These are phyloP conservation scores for Leucocoprinus birnbaumii DNA, from an alignment of 768 basidiomycete species.

Conservation along the genomic window DNA sequence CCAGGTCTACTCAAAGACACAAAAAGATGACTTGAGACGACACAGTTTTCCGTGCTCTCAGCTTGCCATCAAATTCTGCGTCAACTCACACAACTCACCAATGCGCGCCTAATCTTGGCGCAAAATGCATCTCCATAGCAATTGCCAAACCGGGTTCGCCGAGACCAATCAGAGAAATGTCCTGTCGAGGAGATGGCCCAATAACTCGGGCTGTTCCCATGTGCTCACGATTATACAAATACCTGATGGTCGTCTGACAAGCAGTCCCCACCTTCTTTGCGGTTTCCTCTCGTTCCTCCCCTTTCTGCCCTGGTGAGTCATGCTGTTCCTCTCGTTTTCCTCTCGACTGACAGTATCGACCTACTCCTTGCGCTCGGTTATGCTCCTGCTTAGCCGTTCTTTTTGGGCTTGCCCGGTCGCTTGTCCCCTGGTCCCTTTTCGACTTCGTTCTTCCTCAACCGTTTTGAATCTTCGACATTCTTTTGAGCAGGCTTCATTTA, in stretches of 20 bases:
- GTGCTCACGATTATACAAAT: slow-evolving; percentile 29
- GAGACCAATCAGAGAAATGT: slow-evolving; percentile 6
- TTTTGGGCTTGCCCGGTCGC: slow-evolving; percentile 75
- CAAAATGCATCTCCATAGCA: slow-evolving; percentile 8
- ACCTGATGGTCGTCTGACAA: slow-evolving; percentile 27
- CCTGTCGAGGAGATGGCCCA: slow-evolving; percentile 13
- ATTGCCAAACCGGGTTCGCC: slow-evolving; percentile 8
- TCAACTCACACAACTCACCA: too few relatives aligned
- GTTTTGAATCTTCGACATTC: slow-evolving; percentile 30
- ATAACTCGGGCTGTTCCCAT: slow-evolving; percentile 22
- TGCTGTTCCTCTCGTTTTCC: not conserved
- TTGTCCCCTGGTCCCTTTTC: slow-evolving; percentile 40
- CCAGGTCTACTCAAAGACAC: too few relatives aligned
- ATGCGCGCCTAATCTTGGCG: too few relatives aligned
- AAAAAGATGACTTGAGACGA: too few relatives aligned
- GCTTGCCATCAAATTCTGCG: too few relatives aligned
- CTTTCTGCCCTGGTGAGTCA: slow-evolving; percentile 35
- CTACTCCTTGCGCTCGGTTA: slow-evolving; percentile 17
- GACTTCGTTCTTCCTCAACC: slow-evolving; percentile 15
- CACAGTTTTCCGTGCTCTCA: too few relatives aligned
- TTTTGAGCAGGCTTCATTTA: slow-evolving; percentile 41
- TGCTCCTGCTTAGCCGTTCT: slow-evolving; percentile 17
- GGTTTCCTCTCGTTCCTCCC: slow-evolving; percentile 25
- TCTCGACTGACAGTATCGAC: slow-evolving; percentile 8
- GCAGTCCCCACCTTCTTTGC: slow-evolving; percentile 22